phyloP scores from a whole-genome alignment of 169 alveolate species.

The Plasmodium relictum region DNA sequence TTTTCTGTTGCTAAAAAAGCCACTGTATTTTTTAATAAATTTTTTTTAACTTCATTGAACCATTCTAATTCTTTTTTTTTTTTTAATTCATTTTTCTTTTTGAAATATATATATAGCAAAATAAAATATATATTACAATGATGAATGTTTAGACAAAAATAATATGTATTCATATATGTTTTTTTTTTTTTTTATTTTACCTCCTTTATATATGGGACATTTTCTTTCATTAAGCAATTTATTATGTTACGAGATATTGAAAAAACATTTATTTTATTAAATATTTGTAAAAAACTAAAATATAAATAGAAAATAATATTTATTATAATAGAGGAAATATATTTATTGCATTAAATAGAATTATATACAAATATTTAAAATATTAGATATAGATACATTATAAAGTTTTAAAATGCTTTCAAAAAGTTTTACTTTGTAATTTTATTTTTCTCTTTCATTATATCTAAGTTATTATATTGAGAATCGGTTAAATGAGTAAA shows the following conservation, averaged over 20 bases:
- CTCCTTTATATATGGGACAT: conserved; percentile 13
- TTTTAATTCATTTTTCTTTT: conserved; percentile 5
- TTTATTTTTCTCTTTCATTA: conserved; percentile 1
- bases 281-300: conserved; percentile 23
- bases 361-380: too few relatives aligned
- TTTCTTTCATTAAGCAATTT: conserved; percentile 8
- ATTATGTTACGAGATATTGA: conserved; percentile 8
- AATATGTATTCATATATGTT: too few relatives aligned
- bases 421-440: conserved; percentile 23
- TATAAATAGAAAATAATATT: background rate
- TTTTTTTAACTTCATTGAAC: conserved; percentile 3
- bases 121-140: background rate
- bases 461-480: conserved; percentile 24
- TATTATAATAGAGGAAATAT: too few relatives aligned
- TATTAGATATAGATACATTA: too few relatives aligned
- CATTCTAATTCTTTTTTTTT: conserved; percentile 7
- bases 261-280: conserved; percentile 44
- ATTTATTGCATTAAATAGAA: too few relatives aligned
- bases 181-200: background rate
- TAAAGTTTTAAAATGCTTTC: too few relatives aligned
- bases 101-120: background rate
- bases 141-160: background rate
- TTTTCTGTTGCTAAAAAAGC: conserved; percentile 40
- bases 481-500: background rate
- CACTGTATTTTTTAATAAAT: conserved; percentile 33